phyloP scores from a whole-genome alignment of 1,139 yeast genomes.

The Groenewaldozyma sp. region DNA sequence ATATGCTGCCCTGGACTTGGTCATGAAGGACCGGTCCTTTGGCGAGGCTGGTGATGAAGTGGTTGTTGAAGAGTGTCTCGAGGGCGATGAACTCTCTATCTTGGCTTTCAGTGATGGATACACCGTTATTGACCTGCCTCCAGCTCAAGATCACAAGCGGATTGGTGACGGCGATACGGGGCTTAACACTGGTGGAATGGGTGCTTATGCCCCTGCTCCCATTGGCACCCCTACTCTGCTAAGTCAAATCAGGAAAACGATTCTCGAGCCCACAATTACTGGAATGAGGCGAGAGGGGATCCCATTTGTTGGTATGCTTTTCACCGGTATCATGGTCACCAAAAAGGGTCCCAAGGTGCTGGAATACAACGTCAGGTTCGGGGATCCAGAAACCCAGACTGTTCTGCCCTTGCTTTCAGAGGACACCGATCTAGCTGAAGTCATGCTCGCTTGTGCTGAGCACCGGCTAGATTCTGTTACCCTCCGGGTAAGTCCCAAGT shows the following conservation, averaged over 20 bases:
- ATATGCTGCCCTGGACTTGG: conserved; percentile 66
- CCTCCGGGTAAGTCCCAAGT: conserved; percentile 51
- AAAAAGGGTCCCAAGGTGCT: conserved; percentile 82
- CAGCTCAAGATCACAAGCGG: conserved; percentile 98
- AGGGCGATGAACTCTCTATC: conserved; percentile 94
- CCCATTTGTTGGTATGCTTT: conserved; percentile 93
- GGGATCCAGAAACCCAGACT: conserved; percentile 98
- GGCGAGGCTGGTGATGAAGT: conserved; percentile 95
- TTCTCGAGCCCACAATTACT: conserved; percentile 85
- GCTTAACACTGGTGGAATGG: conserved; percentile 98
- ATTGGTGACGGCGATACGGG: conserved; percentile 91
- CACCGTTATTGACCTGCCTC: conserved; percentile 81
- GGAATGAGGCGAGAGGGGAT: conserved; percentile 95
- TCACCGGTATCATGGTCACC: conserved; percentile 93
- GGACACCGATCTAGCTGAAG: conserved; percentile 85
- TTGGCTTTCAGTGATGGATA: conserved; percentile 93
- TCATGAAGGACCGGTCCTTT: conserved; percentile 84
- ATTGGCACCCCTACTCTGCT: conserved; percentile 66
- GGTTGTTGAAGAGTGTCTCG: conserved; percentile 90
- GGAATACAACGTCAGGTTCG: conserved; percentile 96
- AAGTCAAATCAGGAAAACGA: conserved; percentile 55
- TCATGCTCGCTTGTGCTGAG: conserved; percentile 89
- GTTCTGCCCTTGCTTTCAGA: conserved; percentile 76
- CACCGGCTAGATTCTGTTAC: conserved; percentile 83
- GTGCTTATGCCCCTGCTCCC: conserved; percentile 98